Evolutionary conservation across 176 grass and related monocot species (phyloP).

Genomic region (Chloris gayana): DNA sequence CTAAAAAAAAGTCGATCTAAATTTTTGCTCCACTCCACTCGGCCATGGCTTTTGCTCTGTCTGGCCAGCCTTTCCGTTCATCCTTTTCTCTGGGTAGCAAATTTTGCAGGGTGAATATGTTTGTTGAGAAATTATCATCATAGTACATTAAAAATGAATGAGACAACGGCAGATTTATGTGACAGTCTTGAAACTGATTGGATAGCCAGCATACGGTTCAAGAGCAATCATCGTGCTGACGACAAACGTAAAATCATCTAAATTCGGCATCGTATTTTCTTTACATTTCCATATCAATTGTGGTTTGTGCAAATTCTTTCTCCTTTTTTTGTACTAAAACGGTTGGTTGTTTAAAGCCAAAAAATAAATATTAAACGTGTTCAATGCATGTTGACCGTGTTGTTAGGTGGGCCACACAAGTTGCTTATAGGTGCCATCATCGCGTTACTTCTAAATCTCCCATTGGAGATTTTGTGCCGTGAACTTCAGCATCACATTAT

Average conservation of each 20-base stretch:
- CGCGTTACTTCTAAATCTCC: slow-evolving; percentile 1
- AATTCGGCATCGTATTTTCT: no score
- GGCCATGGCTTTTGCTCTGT: background rate
- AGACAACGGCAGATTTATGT: background rate
- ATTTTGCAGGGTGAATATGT: background rate
- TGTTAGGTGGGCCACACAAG: background rate
- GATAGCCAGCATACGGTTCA: no score
- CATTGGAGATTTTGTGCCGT: background rate
- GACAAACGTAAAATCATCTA: no score
- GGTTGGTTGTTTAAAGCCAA: background rate
- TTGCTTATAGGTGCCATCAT: background rate
- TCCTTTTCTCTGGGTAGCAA: background rate
- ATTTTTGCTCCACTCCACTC: background rate
- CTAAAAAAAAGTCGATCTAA: background rate
- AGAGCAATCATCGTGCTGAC: background rate
- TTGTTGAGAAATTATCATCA: background rate
- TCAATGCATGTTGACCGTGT: background rate
- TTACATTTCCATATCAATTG: background rate
- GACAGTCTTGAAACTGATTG: background rate
- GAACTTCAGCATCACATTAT: background rate
- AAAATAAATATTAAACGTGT: background rate
- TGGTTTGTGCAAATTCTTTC: background rate
- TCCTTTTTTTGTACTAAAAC: background rate
- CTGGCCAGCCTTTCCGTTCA: background rate
- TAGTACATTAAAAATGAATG: background rate